Base-by-base conservation (phyloP, 768 basidiomycete species). In the Auricularia cornea region DNA sequence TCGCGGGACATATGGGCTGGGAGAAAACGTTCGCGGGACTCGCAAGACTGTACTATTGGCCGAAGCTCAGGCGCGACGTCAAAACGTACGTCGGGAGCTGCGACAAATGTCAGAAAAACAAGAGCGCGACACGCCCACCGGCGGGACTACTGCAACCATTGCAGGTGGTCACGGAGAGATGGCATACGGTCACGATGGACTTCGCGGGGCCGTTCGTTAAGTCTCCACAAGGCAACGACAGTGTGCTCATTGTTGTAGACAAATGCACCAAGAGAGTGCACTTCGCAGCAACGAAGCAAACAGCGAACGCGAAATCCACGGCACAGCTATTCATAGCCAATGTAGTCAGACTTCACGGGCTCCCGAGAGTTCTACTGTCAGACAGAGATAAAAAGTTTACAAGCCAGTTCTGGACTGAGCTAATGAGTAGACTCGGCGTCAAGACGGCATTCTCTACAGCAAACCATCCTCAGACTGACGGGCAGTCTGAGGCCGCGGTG, bases 1-100 rank as follows among this genome's bases (percentile, higher is more conserved):
- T 56, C 6, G 63, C 61, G 26, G 71, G 71, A 2, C 71, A 72
- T 33, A 64, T 41, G 8, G 72, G 72, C 1, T 33, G 62, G 20
- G 35, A 31, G 3, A 70, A 67, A 40, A 70, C 71, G 1, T 40
- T 44, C 30, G 62, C 68, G 14, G 29, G 65, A 1, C 33, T 71
- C n/a, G 20, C 33, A 11, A 59, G 64, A 20, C 33, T 69, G 4
- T 74, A 57, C 62, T 69, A 64, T 62, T 76, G 70, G 72, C 70
- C 70, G 3, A 23, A 20, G 3, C 63, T 71, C 59, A 6, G 41
- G 6, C n/a, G 41, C 23, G 68, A 70, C 63, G 63, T 77, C 31
- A 28, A 62, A 2, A 61, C 66, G 20, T 77, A 74, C 60, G 66
- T 77, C 5, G 8, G 48, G 1, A 62, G 66, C 5, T 78, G 77